These are phyloP conservation scores for Penicillium oxalicum DNA, from an alignment of 2,329 filamentous ascomycete species.

Conservation along the genomic window DNA sequence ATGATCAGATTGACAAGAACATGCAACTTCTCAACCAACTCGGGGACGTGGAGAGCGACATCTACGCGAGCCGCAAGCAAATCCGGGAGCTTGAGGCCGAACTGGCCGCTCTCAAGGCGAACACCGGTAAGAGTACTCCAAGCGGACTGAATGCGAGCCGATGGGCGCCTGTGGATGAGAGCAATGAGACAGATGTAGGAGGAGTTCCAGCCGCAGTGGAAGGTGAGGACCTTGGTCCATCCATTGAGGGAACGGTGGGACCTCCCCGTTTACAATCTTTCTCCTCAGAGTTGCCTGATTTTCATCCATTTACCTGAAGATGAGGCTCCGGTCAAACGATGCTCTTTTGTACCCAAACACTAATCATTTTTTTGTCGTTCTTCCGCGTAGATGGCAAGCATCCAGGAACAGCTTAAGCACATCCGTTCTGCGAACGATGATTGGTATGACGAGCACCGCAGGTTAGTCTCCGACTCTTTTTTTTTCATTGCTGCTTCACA, in stretches of 20 bases:
- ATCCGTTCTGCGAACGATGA: constrained; percentile 42
- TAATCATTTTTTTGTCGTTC: constrained; percentile 15
- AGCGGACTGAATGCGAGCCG: constrained; percentile 36
- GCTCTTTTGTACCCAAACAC: constrained; percentile 9
- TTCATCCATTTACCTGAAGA: constrained; percentile 27
- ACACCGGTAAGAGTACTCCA: constrained; percentile 26
- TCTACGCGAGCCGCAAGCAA: constrained; percentile 32
- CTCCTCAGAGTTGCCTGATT: constrained; percentile 27
- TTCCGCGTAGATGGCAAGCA: constrained; percentile 41
- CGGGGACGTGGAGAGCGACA: constrained; percentile 34
- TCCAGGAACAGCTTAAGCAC: constrained; percentile 43
- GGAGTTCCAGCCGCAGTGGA: constrained; percentile 35
- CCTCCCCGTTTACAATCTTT: constrained; percentile 34
- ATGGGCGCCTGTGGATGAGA: constrained; percentile 35
- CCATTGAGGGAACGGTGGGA: constrained; percentile 45
- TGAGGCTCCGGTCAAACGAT: constrained; percentile 15
- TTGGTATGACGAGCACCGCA: constrained; percentile 40
- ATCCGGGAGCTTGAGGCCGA: constrained; percentile 38
- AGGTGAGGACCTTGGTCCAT: constrained; percentile 45
- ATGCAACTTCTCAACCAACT: constrained; percentile 36
- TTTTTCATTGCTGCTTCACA: background rate
- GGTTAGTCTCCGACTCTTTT: constrained; percentile 24
- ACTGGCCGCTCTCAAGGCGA: constrained; percentile 31
- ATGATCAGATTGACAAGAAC: constrained; percentile 39
- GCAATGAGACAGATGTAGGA: constrained; percentile 26